A percentile compares a stretch with the other conserved stretches of the same genome.
phyloP scores from a whole-genome alignment of 1,284 basidiomycete species.

The Sporisorium reilianum region DNA sequence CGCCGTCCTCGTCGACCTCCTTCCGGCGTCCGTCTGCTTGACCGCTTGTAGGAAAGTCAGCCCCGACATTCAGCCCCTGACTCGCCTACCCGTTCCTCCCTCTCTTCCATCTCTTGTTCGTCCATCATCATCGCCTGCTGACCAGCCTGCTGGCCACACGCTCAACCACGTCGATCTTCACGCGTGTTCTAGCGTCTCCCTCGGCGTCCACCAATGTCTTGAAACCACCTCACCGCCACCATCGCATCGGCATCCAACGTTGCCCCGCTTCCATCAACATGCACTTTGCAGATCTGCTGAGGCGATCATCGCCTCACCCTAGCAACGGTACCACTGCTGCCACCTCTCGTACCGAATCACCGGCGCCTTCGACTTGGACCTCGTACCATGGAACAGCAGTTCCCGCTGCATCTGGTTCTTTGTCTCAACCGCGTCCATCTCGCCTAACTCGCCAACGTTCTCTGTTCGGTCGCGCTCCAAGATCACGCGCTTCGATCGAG shows the following conservation, averaged over 20 bases:
- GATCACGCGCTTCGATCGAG: conserved; percentile 7
- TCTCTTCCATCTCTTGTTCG: neutral
- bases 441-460: conserved; percentile 11
- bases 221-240: conserved; percentile 11
- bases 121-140: no score
- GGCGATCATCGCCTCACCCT: conserved; percentile 14
- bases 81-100: neutral
- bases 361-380: conserved; percentile 8
- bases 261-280: conserved; percentile 10
- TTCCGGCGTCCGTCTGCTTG: neutral
- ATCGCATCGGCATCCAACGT: neutral
- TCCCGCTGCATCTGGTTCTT: neutral
- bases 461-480: conserved; percentile 17
- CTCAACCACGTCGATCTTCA: no score
- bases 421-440: neutral
- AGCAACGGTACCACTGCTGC: no score
- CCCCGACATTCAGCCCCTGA: neutral
- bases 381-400: conserved; percentile 10
- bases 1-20: neutral
- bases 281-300: conserved; percentile 32
- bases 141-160: neutral
- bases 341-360: neutral
- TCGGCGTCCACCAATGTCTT: conserved; percentile 11
- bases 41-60: neutral
- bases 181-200: no score